Percentiles rank a stretch among this genome's conserved stretches.
Evolutionary conservation across 2,329 filamentous ascomycete species (phyloP).

Genomic region (Pseudocercospora musae): DNA sequence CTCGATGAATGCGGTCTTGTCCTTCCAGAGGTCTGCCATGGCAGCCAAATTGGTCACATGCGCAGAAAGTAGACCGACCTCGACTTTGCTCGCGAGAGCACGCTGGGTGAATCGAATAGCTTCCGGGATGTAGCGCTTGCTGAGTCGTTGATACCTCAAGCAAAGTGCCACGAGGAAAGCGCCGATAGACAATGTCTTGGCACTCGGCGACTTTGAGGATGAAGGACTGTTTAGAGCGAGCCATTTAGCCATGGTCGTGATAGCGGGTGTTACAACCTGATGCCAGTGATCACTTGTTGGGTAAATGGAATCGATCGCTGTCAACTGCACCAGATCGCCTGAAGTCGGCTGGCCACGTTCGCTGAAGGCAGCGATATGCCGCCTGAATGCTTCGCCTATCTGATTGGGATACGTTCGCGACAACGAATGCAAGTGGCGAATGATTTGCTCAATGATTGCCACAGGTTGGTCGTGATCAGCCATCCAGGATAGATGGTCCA

Average conservation of each 20-base stretch:
- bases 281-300: constrained; percentile 98
- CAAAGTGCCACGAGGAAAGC: constrained; percentile 75
- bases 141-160: constrained; percentile 76
- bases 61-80: constrained; percentile 39
- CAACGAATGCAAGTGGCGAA: constrained; percentile 89
- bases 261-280: constrained; percentile 85
- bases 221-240: constrained; percentile 66
- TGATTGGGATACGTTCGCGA: constrained; percentile 79
- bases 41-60: constrained; percentile 63
- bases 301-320: constrained; percentile 79
- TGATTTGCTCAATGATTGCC: constrained; percentile 69
- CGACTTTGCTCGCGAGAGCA: constrained; percentile 53
- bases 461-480: constrained; percentile 55
- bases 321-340: constrained; percentile 81
- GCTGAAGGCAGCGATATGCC: constrained; percentile 61
- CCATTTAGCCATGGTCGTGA: constrained; percentile 78
- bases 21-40: constrained; percentile 70
- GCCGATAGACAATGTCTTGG: constrained; percentile 67
- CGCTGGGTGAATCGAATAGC: constrained; percentile 77
- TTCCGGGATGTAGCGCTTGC: constrained; percentile 88
- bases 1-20: constrained; percentile 72
- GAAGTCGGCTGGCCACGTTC: constrained; percentile 52
- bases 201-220: constrained; percentile 62
- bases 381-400: constrained; percentile 73
- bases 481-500: constrained; percentile 63